phyloP scores from a whole-genome alignment of 1,284 basidiomycete species.

The Takashimella koratensis region DNA sequence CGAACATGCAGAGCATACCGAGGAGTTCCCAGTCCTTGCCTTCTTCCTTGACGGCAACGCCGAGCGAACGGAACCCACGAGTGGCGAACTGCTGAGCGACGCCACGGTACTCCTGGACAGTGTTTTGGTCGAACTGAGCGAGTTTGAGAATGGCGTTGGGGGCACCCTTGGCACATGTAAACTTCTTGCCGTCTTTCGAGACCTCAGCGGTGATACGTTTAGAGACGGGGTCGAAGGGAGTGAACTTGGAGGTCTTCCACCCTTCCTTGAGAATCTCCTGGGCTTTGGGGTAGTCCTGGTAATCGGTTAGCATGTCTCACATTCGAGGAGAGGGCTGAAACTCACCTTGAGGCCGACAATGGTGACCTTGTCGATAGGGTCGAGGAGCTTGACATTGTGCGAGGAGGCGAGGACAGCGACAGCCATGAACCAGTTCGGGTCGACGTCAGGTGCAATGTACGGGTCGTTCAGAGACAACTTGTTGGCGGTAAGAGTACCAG shows the following conservation, averaged over 20 bases:
- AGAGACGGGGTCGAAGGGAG: conserved; percentile 58
- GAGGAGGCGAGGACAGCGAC: conserved; percentile 57
- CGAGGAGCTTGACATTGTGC: conserved; percentile 57
- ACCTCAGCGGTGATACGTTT: conserved; percentile 60
- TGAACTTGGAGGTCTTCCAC: conserved; percentile 57
- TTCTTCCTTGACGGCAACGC: conserved; percentile 55
- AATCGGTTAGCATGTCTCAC: not conserved
- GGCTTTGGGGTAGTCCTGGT: conserved; percentile 54
- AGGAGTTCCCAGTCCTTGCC: conserved; percentile 54
- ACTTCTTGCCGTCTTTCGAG: conserved; percentile 54
- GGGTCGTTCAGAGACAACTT: conserved; percentile 58
- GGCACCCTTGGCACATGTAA: conserved; percentile 57
- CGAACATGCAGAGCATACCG: conserved; percentile 52
- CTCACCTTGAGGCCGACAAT: conserved; percentile 53
- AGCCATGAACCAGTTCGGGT: conserved; percentile 54
- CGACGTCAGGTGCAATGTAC: conserved; percentile 51
- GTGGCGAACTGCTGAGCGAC: conserved; percentile 52
- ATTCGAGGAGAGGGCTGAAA: not conserved
- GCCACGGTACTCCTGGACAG: conserved; percentile 51
- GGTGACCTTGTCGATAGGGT: conserved; percentile 59
- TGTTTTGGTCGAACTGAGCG: conserved; percentile 48
- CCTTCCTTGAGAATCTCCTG: conserved; percentile 54
- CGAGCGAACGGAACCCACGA: conserved; percentile 57
- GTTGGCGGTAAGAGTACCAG: conserved; percentile 56
- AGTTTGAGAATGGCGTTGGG: conserved; percentile 58